Evolutionary conservation across 2,329 filamentous ascomycete genomes (phyloP), one percentile per base, ranked within the genome.

Genomic region (Verticillium dahliae): DNA sequence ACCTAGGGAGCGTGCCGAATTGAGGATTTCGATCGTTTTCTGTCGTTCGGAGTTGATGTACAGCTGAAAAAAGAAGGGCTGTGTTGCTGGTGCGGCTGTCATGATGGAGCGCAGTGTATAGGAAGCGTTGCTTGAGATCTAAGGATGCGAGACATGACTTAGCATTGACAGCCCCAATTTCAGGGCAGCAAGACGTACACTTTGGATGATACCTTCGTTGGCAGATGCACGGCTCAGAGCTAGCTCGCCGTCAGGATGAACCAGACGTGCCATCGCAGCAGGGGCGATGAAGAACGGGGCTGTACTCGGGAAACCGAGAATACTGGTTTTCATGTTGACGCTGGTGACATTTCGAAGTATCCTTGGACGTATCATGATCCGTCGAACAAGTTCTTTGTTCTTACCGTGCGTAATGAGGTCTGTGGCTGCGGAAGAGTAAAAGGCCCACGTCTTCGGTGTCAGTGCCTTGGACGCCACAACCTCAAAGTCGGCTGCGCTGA

Each of bases 261-360:
- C 84, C 60, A 89, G 72, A 58, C 79, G 81, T 2, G 84, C 86
- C 81, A 89, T 86, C 1, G 85, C 85, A 1, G 87, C 85, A 0
- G 87, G 87, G 37, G 84, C 81, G 64, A 85, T 81, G 69, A 89
- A 89, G 34, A 90, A 76, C 0, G 87, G 87, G 3, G 85, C 74
- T 34, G 75, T 76, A 61, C 82, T 77, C 4, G 74, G 69, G 35
- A 78, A 72, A 0, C 85, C 85, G 1, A 90, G 74, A 38, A 90
- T 84, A 10, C 72, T 80, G 1, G 84, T 81, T 3, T 69, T 69
- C 0, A 81, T 80, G 66, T 80, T 73, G 5, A 86, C 81, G 7
- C 62, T 64, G 14, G 79, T 77, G 5, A 90, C 86, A 66, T 87
- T 79, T 39, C 78, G 75, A 59, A 88, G 73, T 33, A 86, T 78